phyloP scores from a whole-genome alignment of 139 green algal species.

The Prasinococcaceae sp. region DNA sequence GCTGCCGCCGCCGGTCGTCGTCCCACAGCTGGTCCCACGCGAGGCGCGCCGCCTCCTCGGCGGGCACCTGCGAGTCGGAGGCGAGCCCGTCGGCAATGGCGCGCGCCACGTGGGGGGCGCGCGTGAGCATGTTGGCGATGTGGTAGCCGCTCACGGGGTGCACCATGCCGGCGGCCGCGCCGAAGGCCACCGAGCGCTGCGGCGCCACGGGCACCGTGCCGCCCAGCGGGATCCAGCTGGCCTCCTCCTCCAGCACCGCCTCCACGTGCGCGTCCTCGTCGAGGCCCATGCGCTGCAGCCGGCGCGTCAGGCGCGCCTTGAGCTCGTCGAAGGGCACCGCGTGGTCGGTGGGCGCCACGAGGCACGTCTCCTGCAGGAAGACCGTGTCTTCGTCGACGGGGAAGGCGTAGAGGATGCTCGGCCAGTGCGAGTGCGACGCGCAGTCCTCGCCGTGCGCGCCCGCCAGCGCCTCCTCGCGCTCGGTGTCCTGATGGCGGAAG shows the following conservation, averaged over 20 bases:
- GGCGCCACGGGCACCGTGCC: slow-evolving; percentile 69
- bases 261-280: slow-evolving; percentile 55
- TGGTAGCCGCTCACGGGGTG: slow-evolving; percentile 43
- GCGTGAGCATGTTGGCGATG: slow-evolving; percentile 9
- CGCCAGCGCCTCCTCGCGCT: background rate
- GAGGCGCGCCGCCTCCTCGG: background rate
- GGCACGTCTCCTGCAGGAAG: slow-evolving; percentile 29
- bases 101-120: slow-evolving; percentile 3
- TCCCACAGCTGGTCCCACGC: slow-evolving; percentile 76
- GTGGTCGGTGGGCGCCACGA: slow-evolving; percentile 39
- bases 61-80: background rate
- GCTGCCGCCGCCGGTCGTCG: slow-evolving; percentile 57
- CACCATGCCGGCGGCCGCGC: slow-evolving; percentile 71
- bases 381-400: slow-evolving; percentile 8
- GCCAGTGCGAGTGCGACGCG: background rate
- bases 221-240: slow-evolving; percentile 96
- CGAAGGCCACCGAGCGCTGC: slow-evolving; percentile 68
- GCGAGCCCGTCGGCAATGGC: slow-evolving; percentile 5
- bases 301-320: slow-evolving; percentile 66
- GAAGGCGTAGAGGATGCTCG: slow-evolving; percentile 7
- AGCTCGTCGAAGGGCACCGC: slow-evolving; percentile 82
- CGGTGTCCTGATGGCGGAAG: background rate
- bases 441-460: background rate
- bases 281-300: slow-evolving; percentile 58
- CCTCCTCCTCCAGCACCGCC: slow-evolving; percentile 63